Percentiles rank a stretch among this genome's conserved stretches.
These are phyloP conservation scores for Entoloma clypeatum DNA, from an alignment of 1,284 basidiomycete species.

Conservation along the genomic window DNA sequence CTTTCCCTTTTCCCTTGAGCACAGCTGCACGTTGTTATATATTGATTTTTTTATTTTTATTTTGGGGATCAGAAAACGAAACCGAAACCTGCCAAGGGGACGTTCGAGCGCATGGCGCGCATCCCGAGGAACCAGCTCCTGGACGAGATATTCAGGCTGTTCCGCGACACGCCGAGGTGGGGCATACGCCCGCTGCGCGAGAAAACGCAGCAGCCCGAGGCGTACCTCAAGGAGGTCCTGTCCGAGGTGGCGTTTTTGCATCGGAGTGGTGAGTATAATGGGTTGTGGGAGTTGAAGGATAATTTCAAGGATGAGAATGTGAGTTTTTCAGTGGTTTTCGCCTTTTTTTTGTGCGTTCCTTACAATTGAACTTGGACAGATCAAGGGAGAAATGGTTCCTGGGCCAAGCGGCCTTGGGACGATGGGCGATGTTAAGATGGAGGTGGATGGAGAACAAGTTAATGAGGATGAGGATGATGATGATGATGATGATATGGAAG, in stretches of 20 bases:
- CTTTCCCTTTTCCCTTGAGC: no score
- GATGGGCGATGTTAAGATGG: slow-evolving; percentile 36
- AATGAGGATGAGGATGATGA: slow-evolving; percentile 42
- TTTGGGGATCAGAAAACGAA: slow-evolving; percentile 68
- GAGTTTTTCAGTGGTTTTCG: slow-evolving; percentile 23
- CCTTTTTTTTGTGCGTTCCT: slow-evolving; percentile 5
- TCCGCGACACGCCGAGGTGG: slow-evolving; percentile 82
- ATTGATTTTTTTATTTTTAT: not conserved
- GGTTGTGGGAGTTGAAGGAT: slow-evolving; percentile 66
- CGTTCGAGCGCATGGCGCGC: slow-evolving; percentile 85
- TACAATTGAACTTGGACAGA: slow-evolving; percentile 27
- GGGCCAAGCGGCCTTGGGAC: slow-evolving; percentile 32
- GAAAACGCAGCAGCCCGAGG: slow-evolving; percentile 87
- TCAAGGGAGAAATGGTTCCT: slow-evolving; percentile 55
- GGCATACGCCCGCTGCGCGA: slow-evolving; percentile 76
- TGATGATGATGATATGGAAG: slow-evolving; percentile 54
- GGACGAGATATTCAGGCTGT: slow-evolving; percentile 80
- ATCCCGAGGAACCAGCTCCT: slow-evolving; percentile 87
- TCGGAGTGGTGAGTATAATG: slow-evolving; percentile 73
- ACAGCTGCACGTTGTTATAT: not conserved
- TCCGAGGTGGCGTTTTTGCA: slow-evolving; percentile 79
- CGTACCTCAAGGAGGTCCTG: slow-evolving; percentile 86
- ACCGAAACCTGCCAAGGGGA: slow-evolving; percentile 60
- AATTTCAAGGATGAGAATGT: slow-evolving; percentile 62
- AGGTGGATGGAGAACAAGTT: slow-evolving; percentile 35